Conservation (phyloP, 2,329 filamentous ascomycete species). For the Aureobasidium uvarum region DNA sequence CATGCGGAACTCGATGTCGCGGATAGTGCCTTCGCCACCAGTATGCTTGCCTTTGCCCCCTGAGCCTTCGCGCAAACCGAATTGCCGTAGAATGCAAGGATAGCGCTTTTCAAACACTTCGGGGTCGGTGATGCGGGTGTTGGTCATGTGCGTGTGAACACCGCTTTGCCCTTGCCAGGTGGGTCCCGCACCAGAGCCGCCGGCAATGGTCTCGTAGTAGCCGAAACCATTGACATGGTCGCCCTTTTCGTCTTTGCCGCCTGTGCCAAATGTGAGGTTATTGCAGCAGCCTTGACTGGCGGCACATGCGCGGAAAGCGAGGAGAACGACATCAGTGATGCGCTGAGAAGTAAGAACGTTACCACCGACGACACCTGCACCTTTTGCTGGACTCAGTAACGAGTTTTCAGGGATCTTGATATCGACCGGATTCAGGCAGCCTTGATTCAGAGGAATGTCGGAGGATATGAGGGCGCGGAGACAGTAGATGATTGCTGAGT, state of each 20-base stretch:
- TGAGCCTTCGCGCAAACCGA: slow-evolving; percentile 59
- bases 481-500: slow-evolving; percentile 66
- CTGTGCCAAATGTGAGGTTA: slow-evolving; percentile 76
- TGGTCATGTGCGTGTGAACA: slow-evolving; percentile 76
- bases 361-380: slow-evolving; percentile 72
- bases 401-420: slow-evolving; percentile 67
- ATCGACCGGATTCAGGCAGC: slow-evolving; percentile 70
- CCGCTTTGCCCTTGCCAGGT: slow-evolving; percentile 68
- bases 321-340: slow-evolving; percentile 74
- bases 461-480: slow-evolving; percentile 42
- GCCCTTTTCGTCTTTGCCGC: slow-evolving; percentile 57
- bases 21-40: slow-evolving; percentile 68
- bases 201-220: slow-evolving; percentile 78
- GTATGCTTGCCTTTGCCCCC: slow-evolving; percentile 61
- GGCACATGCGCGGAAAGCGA: slow-evolving; percentile 70
- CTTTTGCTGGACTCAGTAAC: slow-evolving; percentile 68
- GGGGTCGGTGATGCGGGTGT: slow-evolving; percentile 73
- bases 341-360: slow-evolving; percentile 73
- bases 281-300: slow-evolving; percentile 75
- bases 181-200: slow-evolving; percentile 67
- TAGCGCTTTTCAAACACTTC: slow-evolving; percentile 73
- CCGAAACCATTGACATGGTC: slow-evolving; percentile 66
- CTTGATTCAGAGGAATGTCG: slow-evolving; percentile 78
- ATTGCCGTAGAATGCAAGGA: slow-evolving; percentile 66
- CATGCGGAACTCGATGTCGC: slow-evolving; percentile 74